Base-by-base conservation (phyloP, 2,329 filamentous ascomycete species). In the Fusarium virguliforme region DNA sequence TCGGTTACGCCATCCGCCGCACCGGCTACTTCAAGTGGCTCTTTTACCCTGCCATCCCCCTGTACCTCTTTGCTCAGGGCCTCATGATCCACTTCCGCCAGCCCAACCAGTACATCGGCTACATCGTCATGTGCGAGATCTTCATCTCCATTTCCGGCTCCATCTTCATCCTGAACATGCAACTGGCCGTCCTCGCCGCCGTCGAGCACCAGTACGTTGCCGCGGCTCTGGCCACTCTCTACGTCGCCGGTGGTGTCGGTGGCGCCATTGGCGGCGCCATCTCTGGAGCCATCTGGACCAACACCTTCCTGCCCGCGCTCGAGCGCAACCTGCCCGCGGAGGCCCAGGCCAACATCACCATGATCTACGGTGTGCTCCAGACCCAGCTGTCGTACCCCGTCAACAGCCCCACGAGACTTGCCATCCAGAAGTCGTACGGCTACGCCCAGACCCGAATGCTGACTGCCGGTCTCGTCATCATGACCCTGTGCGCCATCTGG, bases 111-210 rank as follows among this genome's bases (percentile, higher is more conserved):
- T 81, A 83, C 26, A 79, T 85, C 22, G 77, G 83, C 12, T 85
- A 85, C 74, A 82, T 88, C 34, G 78, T 89, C 66, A 85, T 85
- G 74, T 86, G 85, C 22, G 86, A 89, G 76, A 81, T 89, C 48
- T 83, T 88, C 54, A 83, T 89, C 66, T 86, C 86, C 7, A 80
- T 86, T 13, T 86, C 81, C 12, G 86, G 83, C 30, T 85, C 84
- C 64, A 86, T 88, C 77, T 87, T 87, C 72, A 87, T 86, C 12
- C 71, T 87, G 18, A 83, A 84, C 61, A 81, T 87, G 68, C 85
- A 91, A 65, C 85, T 91, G 70, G 87, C 88, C 6, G 85, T 90
- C 41, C 86, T 90, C 78, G 83, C 86, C 0, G 83, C 86, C 3
- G 85, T 86, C 15, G 84, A 84, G 63, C 87, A 89, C 56, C 83